Evolutionary conservation across 176 grass and related monocot species (phyloP).

Genomic region (Triticum timopheevii): DNA sequence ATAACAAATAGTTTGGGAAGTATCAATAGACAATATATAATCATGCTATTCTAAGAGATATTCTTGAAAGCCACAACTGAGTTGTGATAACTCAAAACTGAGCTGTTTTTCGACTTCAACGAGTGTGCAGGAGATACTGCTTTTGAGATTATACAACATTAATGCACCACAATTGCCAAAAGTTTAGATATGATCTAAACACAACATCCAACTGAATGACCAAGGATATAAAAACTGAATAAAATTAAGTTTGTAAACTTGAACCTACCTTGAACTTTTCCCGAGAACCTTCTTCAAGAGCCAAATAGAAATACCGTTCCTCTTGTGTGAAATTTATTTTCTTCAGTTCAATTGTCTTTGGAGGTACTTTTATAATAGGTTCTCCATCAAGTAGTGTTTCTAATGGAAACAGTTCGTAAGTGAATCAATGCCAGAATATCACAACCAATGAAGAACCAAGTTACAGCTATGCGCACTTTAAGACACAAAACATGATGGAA

Average conservation of each 20-base stretch:
- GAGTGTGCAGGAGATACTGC: not conserved
- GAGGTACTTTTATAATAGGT: slow-evolving; percentile 86
- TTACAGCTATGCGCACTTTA: not conserved
- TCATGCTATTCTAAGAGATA: not conserved
- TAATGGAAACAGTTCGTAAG: slow-evolving; percentile 36
- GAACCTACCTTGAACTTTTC: slow-evolving; percentile 76
- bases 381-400: slow-evolving; percentile 79
- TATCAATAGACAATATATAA: not conserved
- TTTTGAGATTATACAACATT: not conserved
- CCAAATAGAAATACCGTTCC: slow-evolving; percentile 81
- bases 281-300: slow-evolving; percentile 80
- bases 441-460: not conserved
- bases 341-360: slow-evolving; percentile 67
- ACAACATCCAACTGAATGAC: not conserved
- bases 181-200: not conserved
- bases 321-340: slow-evolving; percentile 79
- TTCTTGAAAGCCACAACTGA: not conserved
- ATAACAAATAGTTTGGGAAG: not conserved
- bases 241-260: not conserved
- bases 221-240: not conserved
- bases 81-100: not conserved
- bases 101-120: not conserved
- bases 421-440: slow-evolving; percentile 25
- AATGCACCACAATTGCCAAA: not conserved
- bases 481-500: not conserved